phyloP scores from a whole-genome alignment of 345 rosid species.

The Mangifera indica region DNA sequence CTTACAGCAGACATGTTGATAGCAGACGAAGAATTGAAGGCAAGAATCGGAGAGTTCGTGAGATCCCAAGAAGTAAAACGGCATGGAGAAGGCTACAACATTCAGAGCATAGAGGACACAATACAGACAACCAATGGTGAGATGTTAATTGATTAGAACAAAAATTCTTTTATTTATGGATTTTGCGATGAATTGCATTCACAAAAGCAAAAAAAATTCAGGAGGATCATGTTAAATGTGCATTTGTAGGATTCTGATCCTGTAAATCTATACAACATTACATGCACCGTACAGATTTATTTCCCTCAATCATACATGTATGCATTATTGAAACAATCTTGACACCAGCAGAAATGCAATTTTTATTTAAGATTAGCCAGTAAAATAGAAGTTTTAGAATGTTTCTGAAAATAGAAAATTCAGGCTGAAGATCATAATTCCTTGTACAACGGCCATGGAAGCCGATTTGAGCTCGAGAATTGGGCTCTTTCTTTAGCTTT shows the following conservation, averaged over 20 bases:
- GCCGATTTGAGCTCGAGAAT: no score
- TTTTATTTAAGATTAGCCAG: no score
- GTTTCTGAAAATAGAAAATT: no score
- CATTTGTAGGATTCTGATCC: background rate
- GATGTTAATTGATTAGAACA: constrained; percentile 76
- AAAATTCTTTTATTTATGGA: background rate
- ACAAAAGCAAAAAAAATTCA: background rate
- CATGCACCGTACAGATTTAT: background rate
- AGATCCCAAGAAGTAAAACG: constrained; percentile 60
- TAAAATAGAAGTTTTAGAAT: no score
- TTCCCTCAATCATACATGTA: no score
- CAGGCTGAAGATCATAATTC: no score
- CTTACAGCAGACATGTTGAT: constrained; percentile 88
- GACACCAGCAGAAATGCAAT: background rate
- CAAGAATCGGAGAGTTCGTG: constrained; percentile 75
- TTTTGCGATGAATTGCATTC: background rate
- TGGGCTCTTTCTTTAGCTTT: no score
- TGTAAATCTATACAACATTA: background rate
- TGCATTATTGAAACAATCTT: background rate
- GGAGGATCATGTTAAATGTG: background rate
- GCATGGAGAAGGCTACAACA: constrained; percentile 50
- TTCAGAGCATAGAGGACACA: constrained; percentile 54
- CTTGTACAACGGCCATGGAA: no score
- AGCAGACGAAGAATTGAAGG: constrained; percentile 70
- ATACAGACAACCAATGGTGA: constrained; percentile 68